Conservation (phyloP, 495 filamentous ascomycete species). For the Aspergillus steynii region DNA sequence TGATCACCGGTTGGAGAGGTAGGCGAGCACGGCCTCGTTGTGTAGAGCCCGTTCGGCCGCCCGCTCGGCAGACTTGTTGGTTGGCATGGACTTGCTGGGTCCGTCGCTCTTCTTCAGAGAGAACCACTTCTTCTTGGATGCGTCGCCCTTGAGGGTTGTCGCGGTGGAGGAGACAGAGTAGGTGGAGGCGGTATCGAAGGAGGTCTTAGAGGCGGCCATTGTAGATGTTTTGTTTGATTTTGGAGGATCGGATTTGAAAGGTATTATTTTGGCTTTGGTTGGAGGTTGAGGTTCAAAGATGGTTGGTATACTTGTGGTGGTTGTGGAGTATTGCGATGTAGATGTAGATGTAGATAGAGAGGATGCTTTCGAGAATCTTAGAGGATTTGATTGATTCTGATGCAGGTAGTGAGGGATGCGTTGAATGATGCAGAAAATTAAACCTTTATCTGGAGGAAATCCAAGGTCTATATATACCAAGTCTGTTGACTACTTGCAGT, state of each 20-base stretch:
- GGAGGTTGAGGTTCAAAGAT: background rate
- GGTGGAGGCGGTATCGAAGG: slow-evolving; percentile 25
- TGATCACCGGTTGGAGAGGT: slow-evolving; percentile 29
- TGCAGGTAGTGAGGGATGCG: background rate
- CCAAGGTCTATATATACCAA: slow-evolving; percentile 1
- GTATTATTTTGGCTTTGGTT: slow-evolving; percentile 3
- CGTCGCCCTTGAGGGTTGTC: slow-evolving; percentile 30
- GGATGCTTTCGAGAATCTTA: background rate
- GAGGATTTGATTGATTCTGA: background rate
- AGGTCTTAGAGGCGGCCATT: slow-evolving; percentile 23
- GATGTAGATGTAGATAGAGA: slow-evolving; percentile 13
- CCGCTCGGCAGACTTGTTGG: slow-evolving; percentile 10
- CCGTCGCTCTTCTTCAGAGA: slow-evolving; percentile 18
- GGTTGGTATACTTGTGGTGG: background rate
- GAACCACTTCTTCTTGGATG: slow-evolving; percentile 28
- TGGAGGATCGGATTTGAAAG: background rate
- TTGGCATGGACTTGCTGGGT: slow-evolving; percentile 3
- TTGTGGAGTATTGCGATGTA: background rate
- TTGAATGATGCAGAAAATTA: background rate
- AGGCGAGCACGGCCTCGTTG: slow-evolving; percentile 34
- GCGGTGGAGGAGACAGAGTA: slow-evolving; percentile 30
- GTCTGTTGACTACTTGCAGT: background rate
- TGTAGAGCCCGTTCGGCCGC: slow-evolving; percentile 21
- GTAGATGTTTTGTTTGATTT: slow-evolving; percentile 8
- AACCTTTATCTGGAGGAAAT: background rate